These are phyloP conservation scores for Coemansia sp. DNA, from an alignment of 192 early-diverging fungal species.

Conservation along the genomic window DNA sequence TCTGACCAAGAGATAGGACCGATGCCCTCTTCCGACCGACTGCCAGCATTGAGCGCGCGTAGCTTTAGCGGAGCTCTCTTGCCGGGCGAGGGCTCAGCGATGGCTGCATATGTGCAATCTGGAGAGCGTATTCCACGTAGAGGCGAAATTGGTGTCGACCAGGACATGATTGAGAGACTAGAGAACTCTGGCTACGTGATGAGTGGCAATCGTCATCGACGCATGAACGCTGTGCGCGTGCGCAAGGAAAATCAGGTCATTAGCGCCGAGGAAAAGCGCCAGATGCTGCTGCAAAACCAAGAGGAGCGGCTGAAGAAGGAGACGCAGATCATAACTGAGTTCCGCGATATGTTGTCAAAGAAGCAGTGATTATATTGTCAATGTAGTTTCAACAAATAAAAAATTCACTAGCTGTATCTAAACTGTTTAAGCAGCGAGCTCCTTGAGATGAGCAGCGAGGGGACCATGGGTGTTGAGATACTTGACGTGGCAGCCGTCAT, in stretches of 20 bases:
- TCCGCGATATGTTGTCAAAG: slow-evolving; percentile 80
- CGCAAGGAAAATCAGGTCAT: slow-evolving; percentile 98
- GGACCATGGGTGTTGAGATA: slow-evolving; percentile 87
- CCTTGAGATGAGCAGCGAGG: slow-evolving; percentile 59
- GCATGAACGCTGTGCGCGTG: slow-evolving; percentile 95
- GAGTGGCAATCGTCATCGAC: slow-evolving; percentile 90
- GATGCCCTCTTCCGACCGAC: slow-evolving; percentile 13
- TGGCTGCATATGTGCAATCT: slow-evolving; percentile 86
- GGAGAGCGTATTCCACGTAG: slow-evolving; percentile 96
- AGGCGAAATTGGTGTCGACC: slow-evolving; percentile 94
- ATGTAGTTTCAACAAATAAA: slow-evolving; percentile 1
- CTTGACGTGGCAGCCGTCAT: slow-evolving; percentile 96
- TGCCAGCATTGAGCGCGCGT: slow-evolving; percentile 1
- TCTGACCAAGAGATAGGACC: slow-evolving; percentile 34
- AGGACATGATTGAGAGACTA: slow-evolving; percentile 80
- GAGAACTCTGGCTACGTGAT: slow-evolving; percentile 94
- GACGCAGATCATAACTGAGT: slow-evolving; percentile 87
- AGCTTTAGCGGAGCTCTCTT: slow-evolving; percentile 81
- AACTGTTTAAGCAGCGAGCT: slow-evolving; percentile 8
- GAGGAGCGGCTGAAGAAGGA: slow-evolving; percentile 92
- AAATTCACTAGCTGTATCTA: not conserved
- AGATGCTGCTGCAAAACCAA: slow-evolving; percentile 82
- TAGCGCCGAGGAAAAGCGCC: slow-evolving; percentile 91
- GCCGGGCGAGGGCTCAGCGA: slow-evolving; percentile 90
- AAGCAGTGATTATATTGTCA: slow-evolving; percentile 24